These are phyloP conservation scores for Colletotrichum karsti DNA, from an alignment of 2,329 filamentous ascomycete genomes.

Conservation along the genomic window DNA sequence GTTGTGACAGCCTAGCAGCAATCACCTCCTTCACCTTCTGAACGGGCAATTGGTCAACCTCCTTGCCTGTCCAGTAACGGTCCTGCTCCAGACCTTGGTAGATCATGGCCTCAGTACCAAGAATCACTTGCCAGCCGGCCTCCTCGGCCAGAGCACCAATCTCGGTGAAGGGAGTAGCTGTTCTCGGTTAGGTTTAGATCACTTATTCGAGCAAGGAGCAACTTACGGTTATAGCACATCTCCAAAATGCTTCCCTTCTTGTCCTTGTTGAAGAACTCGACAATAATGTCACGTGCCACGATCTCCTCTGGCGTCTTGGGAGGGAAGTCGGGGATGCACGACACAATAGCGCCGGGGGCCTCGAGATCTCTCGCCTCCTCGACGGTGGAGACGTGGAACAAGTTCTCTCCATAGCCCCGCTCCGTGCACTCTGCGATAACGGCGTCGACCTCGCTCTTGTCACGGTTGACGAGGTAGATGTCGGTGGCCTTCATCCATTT, in stretches of 20 bases:
- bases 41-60: conserved; percentile 66
- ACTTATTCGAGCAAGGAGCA: too few relatives aligned
- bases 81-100: conserved; percentile 76
- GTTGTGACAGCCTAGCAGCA: conserved; percentile 48
- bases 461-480: conserved; percentile 83
- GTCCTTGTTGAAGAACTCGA: conserved; percentile 54
- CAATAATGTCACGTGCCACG: conserved; percentile 63
- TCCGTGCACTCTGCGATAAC: conserved; percentile 71
- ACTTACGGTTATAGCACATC: conserved; percentile 79
- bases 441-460: conserved; percentile 70
- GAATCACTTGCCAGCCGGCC: conserved; percentile 76
- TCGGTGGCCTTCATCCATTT: conserved; percentile 72
- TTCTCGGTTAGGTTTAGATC: too few relatives aligned
- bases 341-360: conserved; percentile 72
- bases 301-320: conserved; percentile 72
- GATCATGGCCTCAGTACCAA: conserved; percentile 81
- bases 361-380: conserved; percentile 67
- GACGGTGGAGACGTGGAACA: conserved; percentile 69
- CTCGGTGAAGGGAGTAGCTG: conserved; percentile 69
- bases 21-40: conserved; percentile 64
- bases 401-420: conserved; percentile 65
- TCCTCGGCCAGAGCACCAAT: conserved; percentile 68
- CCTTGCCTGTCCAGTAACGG: conserved; percentile 70
- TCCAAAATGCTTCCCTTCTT: conserved; percentile 77
- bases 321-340: conserved; percentile 80